Base-by-base conservation (phyloP, 2,329 filamentous ascomycete genomes). In the Reticulascus tulasneorum region DNA sequence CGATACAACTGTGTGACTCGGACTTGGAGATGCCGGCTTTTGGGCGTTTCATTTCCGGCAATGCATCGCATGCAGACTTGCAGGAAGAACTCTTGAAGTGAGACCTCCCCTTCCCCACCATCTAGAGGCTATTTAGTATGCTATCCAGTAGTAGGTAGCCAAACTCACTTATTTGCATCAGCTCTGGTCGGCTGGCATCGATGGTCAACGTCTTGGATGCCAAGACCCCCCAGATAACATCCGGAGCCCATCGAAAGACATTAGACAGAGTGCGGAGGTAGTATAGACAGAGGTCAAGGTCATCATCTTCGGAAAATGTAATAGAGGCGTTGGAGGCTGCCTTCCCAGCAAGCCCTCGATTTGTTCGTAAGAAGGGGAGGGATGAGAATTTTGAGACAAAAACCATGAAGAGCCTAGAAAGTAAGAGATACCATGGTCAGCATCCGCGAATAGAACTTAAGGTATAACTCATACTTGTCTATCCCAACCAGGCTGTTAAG, bases 241-340 rank as follows among this genome's bases (percentile, higher is more conserved):
- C 79, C 15, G 74, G 84, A 38, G 79, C 77, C 59, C 78, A 81
- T 18, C 75, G 71, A 12, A 95, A 63, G 18, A 94, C 73, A 46
- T 87, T 84, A 6, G 80, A 80, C 2, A 95, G 58, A 3, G 84
- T 84, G 33, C 78, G 77, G 15, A 96, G 63, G 50, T 91, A 84
- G 56, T 95, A 94, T 4, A 86, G 64, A 42, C 82, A 87, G 38
- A 89, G 73, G 43, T 85, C 83, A 7, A 89, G 69, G 47, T 94
- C 85, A 44, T 88, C 79, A 7, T 79, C 71, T 28, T 70, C 65
- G 4, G 61, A 64, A 40, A 77, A 70, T 7, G 47, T 53, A 22
- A 53, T 50, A 21, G 52, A 57, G 15, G 46, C 47, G 40, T 47
- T 52, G 29, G 51, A 42, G 6, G 47, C 32, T 13, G 47, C 42